Conservation (phyloP, 495 filamentous ascomycete species). For the Peziza echinospora region DNA sequence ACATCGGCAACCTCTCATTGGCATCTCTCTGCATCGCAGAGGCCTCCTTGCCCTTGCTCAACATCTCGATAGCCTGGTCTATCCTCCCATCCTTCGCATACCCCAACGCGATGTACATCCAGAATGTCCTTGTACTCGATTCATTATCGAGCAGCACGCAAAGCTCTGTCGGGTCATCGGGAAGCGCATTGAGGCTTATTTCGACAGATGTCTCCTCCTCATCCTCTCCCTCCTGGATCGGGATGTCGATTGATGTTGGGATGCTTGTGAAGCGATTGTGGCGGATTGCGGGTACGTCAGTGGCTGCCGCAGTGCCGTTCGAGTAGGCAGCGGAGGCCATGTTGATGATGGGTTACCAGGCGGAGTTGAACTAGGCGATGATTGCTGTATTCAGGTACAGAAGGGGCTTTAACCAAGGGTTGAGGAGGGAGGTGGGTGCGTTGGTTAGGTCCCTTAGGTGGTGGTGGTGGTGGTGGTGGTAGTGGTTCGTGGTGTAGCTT, state of each 20-base stretch:
- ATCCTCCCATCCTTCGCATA: constrained; percentile 88
- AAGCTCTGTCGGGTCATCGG: constrained; percentile 87
- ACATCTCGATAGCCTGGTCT: constrained; percentile 83
- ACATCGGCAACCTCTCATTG: constrained; percentile 54
- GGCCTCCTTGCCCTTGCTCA: constrained; percentile 54
- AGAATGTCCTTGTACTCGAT: constrained; percentile 62
- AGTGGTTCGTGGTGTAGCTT: too few species aligned
- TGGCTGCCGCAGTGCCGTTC: neutral
- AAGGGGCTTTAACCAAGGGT: too few species aligned
- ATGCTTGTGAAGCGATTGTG: constrained; percentile 62
- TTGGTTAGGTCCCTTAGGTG: too few species aligned
- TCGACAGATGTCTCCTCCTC: constrained; percentile 63
- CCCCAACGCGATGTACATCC: constrained; percentile 91
- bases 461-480: too few species aligned
- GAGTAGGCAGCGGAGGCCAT: neutral
- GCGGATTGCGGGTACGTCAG: neutral
- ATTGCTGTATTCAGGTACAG: too few species aligned
- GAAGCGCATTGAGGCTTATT: constrained; percentile 69
- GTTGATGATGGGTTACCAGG: neutral
- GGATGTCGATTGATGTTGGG: constrained; percentile 71
- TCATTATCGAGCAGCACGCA: constrained; percentile 88
- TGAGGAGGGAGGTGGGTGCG: too few species aligned
- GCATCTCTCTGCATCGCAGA: constrained; percentile 23
- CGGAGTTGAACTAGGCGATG: too few species aligned
- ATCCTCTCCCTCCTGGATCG: constrained; percentile 42